These are phyloP conservation scores for Ustilago vetiveriae DNA, from an alignment of 1,284 basidiomycete genomes.

Conservation along the genomic window DNA sequence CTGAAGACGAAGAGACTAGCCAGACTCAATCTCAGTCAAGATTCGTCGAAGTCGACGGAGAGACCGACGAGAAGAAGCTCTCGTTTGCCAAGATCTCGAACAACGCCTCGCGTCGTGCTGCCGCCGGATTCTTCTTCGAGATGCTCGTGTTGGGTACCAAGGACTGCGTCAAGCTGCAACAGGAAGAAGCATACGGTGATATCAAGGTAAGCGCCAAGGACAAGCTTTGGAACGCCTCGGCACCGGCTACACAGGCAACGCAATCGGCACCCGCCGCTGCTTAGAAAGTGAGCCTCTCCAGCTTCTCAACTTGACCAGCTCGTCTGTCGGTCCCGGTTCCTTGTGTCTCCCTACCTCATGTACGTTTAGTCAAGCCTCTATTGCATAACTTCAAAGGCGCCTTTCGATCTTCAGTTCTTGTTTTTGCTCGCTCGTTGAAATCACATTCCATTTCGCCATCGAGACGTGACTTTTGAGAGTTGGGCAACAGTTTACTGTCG, in stretches of 20 bases:
- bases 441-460: too few species aligned
- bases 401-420: background rate
- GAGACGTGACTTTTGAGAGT: too few species aligned
- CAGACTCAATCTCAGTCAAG: constrained; percentile 47
- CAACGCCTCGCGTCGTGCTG: constrained; percentile 87
- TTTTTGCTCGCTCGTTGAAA: background rate
- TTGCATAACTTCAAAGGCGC: too few species aligned
- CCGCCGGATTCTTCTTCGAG: constrained; percentile 97
- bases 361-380: constrained; percentile 4
- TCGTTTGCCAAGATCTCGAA: constrained; percentile 79
- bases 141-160: constrained; percentile 90
- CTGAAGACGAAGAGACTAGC: background rate
- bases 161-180: constrained; percentile 84
- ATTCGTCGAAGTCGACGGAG: constrained; percentile 32
- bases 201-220: constrained; percentile 85
- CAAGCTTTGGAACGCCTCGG: constrained; percentile 71
- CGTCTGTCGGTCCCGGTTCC: background rate
- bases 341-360: constrained; percentile 1
- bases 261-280: constrained; percentile 4
- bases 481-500: too few species aligned
- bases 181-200: constrained; percentile 78
- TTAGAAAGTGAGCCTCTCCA: background rate
- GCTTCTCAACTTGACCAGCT: background rate
- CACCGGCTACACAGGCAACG: constrained; percentile 10
- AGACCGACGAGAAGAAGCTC: constrained; percentile 70